phyloP scores from a whole-genome alignment of 345 rosid genomes.

The Salix suchowensis region DNA sequence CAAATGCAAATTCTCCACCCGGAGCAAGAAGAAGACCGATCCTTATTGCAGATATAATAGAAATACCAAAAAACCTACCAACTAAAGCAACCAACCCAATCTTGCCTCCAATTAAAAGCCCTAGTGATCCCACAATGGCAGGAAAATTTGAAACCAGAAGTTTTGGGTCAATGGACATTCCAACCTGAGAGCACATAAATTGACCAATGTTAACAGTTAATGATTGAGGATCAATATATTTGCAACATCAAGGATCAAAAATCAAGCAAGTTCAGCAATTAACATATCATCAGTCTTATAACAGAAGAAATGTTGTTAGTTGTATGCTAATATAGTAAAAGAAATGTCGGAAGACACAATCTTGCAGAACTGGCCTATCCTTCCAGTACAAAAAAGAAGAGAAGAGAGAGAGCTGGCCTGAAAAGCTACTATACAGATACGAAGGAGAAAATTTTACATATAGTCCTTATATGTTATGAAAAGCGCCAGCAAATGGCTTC shows the following conservation, averaged over 20 bases:
- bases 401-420: neutral
- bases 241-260: slow-evolving; percentile 11
- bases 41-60: slow-evolving; percentile 80
- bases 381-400: neutral
- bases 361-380: neutral
- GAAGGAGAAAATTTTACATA: neutral
- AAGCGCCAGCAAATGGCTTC: neutral
- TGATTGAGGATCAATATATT: slow-evolving; percentile 5
- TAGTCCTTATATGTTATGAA: neutral
- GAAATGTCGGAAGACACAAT: neutral
- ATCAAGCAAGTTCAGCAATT: slow-evolving; percentile 15
- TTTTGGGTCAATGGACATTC: slow-evolving; percentile 98
- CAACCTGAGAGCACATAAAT: slow-evolving; percentile 66
- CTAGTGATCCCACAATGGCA: slow-evolving; percentile 65
- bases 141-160: slow-evolving; percentile 89
- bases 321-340: neutral
- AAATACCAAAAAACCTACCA: slow-evolving; percentile 82
- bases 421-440: neutral
- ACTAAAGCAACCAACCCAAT: slow-evolving; percentile 63
- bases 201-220: slow-evolving; percentile 25
- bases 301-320: neutral
- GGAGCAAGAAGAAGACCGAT: slow-evolving; percentile 97
- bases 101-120: slow-evolving; percentile 85
- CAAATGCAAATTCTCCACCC: slow-evolving; percentile 98
- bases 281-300: neutral